phyloP scores from a whole-genome alignment of 2,329 filamentous ascomycete genomes.

The Lasiodiplodia gonubiensis region DNA sequence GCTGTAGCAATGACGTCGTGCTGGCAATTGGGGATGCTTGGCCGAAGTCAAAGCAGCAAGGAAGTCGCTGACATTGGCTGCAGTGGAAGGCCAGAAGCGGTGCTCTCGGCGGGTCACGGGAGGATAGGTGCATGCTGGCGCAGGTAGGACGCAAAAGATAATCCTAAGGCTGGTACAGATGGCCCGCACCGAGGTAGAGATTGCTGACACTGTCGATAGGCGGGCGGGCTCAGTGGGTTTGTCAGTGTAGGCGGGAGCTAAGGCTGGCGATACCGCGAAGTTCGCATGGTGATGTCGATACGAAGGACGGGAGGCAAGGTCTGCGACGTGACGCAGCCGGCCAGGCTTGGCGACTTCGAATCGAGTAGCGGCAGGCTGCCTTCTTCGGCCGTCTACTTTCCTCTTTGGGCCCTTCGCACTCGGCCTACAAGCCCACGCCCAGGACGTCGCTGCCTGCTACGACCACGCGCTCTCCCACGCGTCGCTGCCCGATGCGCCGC shows the following conservation, averaged over 20 bases:
- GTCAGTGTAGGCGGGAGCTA: background rate
- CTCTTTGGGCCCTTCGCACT: background rate
- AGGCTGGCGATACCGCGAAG: background rate
- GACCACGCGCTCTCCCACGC: no score
- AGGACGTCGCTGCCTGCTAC: no score
- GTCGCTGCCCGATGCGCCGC: background rate
- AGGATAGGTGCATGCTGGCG: background rate
- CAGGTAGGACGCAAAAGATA: background rate
- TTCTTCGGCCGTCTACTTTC: background rate
- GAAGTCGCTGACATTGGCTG: background rate
- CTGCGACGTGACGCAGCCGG: background rate
- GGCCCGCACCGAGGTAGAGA: background rate
- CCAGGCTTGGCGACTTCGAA: conserved; percentile 1
- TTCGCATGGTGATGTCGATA: conserved; percentile 4
- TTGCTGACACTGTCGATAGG: background rate
- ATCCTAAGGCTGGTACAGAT: background rate
- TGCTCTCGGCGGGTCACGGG: background rate
- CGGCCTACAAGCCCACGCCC: background rate
- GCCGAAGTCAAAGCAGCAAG: conserved; percentile 2
- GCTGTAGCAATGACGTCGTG: background rate
- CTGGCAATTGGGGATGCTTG: background rate
- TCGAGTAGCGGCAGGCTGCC: background rate
- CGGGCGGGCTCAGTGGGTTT: no score
- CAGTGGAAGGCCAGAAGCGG: conserved; percentile 2
- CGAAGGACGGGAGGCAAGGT: background rate